Base-by-base conservation (phyloP, 805 yeast genomes). In the Barnettozyma populi region DNA sequence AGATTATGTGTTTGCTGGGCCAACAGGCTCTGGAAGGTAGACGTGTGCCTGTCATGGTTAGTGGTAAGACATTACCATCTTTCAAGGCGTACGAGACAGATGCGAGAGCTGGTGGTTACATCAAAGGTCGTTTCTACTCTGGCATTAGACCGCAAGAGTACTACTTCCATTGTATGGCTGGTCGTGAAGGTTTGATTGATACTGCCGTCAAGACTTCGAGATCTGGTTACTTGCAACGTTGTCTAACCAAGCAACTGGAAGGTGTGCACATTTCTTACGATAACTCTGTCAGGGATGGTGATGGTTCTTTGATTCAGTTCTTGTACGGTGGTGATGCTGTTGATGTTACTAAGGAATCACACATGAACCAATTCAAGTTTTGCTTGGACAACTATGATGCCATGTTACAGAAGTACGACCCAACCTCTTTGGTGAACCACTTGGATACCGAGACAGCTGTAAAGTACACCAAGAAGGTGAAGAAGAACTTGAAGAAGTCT, bases 111-210 rank as follows among this genome's bases (percentile, higher is more conserved):
- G 99, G 99, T 75, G 99, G 99, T 47, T 94, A 89, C 66, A 88
- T 94, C 64, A 87, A 92, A 67, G 92, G 95, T 52, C 86, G 99
- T 59, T 94, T 94, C 82, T 95, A 89, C 67, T 89, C 97, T 36
- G 99, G 99, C 68, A 86, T 94, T 57, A 82, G 88, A 67, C 99
- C 99, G 5, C 99, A 94, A 71, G 99, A 94, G 69, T 94, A 95
- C 71, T 94, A 90, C 66, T 94, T 95, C 94, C 99, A 94, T 73
- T 94, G 98, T 76, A 94, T 94, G 99, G 99, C 99, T 47, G 99
- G 99, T 71, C 86, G 99, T 75, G 99, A 94, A 76, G 99, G 99
- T 73, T 80, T 94, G 63, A 94, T 94, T 72, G 99, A 94, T 77
- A 94, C 99, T 51, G 99, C 99, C 44, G 99, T 94, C 55, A 94